These are phyloP conservation scores for Zygnema circumcarinatum DNA, from an alignment of 139 green algal genomes.

Conservation along the genomic window DNA sequence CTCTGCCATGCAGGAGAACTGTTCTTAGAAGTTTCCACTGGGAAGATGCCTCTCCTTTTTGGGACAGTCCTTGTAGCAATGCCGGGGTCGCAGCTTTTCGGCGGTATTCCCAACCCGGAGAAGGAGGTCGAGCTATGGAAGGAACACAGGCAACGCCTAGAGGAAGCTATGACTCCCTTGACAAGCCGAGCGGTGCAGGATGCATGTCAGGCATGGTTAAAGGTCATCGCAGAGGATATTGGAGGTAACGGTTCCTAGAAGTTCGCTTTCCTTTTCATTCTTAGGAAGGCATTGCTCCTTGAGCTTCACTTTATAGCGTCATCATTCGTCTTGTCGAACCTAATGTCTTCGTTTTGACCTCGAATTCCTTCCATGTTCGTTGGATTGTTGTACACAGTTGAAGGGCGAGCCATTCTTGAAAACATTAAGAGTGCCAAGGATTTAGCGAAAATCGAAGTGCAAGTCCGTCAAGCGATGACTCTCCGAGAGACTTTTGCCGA, in stretches of 20 bases:
- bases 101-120: conserved; percentile 50
- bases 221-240: conserved; percentile 62
- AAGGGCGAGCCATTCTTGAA: conserved; percentile 66
- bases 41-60: conserved; percentile 36
- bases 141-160: conserved; percentile 28
- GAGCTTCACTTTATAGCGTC: neutral
- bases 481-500: conserved; percentile 45
- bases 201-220: conserved; percentile 74
- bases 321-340: neutral
- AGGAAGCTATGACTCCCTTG: conserved; percentile 63
- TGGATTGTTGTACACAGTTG: neutral
- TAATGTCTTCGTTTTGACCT: no score
- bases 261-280: neutral
- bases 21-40: conserved; percentile 67
- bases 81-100: conserved; percentile 43
- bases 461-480: conserved; percentile 65
- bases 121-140: conserved; percentile 57
- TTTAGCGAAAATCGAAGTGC: conserved; percentile 66
- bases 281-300: neutral
- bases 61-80: conserved; percentile 55
- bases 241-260: no score
- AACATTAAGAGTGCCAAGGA: conserved; percentile 57
- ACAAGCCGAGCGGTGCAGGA: conserved; percentile 63
- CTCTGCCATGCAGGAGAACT: conserved; percentile 78
- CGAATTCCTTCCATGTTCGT: no score